A percentile compares a stretch with the other conserved stretches of the same genome.
Conservation (phyloP, 441 rosid species). For the Brassica hybrid region DNA sequence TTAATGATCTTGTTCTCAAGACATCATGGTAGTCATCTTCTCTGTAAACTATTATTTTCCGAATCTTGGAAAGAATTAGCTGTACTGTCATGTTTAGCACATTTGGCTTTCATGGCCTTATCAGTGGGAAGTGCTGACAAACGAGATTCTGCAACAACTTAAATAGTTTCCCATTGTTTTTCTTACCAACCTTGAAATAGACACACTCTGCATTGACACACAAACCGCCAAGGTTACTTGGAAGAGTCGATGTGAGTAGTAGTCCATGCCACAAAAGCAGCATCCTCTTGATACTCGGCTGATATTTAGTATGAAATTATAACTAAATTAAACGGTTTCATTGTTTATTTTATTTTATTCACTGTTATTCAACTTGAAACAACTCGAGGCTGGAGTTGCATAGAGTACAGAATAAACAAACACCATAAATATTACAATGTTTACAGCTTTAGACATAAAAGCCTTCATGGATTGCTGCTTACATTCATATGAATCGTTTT, state of each 20-base stretch:
- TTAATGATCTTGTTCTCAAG: not conserved
- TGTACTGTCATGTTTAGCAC: not conserved
- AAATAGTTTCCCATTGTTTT: not conserved
- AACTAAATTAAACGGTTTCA: not conserved
- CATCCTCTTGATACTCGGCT: not conserved
- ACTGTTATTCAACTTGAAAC: slow-evolving; percentile 8
- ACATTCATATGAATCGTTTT: slow-evolving; percentile 20
- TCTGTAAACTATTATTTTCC: not conserved
- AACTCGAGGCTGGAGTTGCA: slow-evolving; percentile 17
- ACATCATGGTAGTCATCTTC: not conserved
- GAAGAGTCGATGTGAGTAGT: not conserved
- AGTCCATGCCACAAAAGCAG: not conserved
- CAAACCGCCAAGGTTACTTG: not conserved
- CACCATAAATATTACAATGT: slow-evolving; percentile 8
- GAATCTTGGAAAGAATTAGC: not conserved
- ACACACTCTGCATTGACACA: not conserved
- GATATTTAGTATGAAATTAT: not conserved
- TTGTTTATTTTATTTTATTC: not conserved
- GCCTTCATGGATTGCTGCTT: not conserved
- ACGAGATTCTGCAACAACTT: not conserved
- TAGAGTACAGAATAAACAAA: slow-evolving; percentile 24
- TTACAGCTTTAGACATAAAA: not conserved
- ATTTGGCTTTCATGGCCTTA: not conserved
- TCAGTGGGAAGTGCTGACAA: not conserved
- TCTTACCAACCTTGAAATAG: too few species aligned